Percentiles rank a stretch among this genome's conserved stretches.
phyloP scores from a whole-genome alignment of 306 rosid species.

The Sicyos baderoa region DNA sequence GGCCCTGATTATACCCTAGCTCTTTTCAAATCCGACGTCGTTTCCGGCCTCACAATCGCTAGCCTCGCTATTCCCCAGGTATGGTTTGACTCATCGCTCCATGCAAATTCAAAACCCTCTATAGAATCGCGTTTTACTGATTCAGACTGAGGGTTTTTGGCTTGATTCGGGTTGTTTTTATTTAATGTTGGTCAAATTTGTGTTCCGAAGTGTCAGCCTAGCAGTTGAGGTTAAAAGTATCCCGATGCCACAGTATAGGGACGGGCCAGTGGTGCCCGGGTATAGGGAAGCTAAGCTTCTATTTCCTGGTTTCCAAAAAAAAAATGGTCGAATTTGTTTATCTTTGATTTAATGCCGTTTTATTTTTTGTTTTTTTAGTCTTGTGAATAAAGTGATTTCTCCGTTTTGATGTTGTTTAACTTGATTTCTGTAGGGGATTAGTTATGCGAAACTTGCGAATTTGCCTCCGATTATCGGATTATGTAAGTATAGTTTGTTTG shows the following conservation, averaged over 20 bases:
- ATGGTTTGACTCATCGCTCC: not conserved
- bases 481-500: constrained; percentile 41
- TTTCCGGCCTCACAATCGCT: constrained; percentile 96
- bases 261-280: too few species aligned
- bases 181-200: not conserved
- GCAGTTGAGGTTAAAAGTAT: too few species aligned
- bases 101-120: not conserved
- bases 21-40: constrained; percentile 57
- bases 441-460: constrained; percentile 96
- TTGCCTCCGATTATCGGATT: constrained; percentile 92
- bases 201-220: too few species aligned
- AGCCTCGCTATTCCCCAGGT: constrained; percentile 98
- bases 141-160: not conserved
- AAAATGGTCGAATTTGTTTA: not conserved
- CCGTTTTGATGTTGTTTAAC: not conserved
- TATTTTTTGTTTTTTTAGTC: not conserved
- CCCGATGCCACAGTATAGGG: too few species aligned
- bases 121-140: not conserved
- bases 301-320: too few species aligned
- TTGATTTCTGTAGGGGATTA: constrained; percentile 62
- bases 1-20: constrained; percentile 44
- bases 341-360: not conserved
- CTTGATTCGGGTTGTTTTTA: too few species aligned
- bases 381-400: not conserved
- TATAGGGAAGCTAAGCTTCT: too few species aligned